phyloP scores from a whole-genome alignment of 495 filamentous ascomycete species.

The Penicillium angulare region DNA sequence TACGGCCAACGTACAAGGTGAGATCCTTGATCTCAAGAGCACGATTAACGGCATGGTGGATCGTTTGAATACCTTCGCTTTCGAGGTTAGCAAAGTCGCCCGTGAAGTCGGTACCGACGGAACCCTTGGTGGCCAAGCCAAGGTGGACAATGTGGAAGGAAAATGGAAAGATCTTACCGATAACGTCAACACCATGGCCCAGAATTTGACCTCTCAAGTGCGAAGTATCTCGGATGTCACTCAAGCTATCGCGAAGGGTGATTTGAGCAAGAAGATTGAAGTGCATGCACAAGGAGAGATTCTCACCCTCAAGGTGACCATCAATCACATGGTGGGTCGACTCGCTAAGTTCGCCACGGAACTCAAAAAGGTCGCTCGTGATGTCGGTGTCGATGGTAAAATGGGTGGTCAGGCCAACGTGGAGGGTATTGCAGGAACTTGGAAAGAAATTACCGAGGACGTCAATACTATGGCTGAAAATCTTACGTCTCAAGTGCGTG shows the following conservation, averaged over 20 bases:
- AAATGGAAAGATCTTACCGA: conserved; percentile 99
- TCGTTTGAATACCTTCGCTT: conserved; percentile 91
- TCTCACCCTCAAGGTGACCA: conserved; percentile 89
- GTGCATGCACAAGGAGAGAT: conserved; percentile 97
- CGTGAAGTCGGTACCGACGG: conserved; percentile 98
- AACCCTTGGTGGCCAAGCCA: conserved; percentile 90
- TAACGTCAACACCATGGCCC: conserved; percentile 85
- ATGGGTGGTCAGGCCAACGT: conserved; percentile 98
- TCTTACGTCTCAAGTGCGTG: conserved; percentile 93
- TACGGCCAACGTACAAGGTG: conserved; percentile 90
- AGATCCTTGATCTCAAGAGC: conserved; percentile 92
- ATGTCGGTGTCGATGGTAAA: conserved; percentile 97
- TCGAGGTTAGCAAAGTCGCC: conserved; percentile 98
- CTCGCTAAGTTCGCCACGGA: conserved; percentile 96
- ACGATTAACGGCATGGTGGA: conserved; percentile 99
- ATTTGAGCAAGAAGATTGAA: conserved; percentile 94
- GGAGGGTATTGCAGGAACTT: conserved; percentile 87
- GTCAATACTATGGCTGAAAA: conserved; percentile 99
- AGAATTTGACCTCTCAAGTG: conserved; percentile 93
- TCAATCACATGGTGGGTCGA: conserved; percentile 99
- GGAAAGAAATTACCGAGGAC: conserved; percentile 98
- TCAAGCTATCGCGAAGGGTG: conserved; percentile 90
- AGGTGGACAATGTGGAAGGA: conserved; percentile 96
- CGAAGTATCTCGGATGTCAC: conserved; percentile 96
- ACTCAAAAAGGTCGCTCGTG: conserved; percentile 91